Percentiles rank a stretch among this genome's conserved stretches.
Conservation (phyloP, 164 flowering plant species). For the Taxillus chinensis region DNA sequence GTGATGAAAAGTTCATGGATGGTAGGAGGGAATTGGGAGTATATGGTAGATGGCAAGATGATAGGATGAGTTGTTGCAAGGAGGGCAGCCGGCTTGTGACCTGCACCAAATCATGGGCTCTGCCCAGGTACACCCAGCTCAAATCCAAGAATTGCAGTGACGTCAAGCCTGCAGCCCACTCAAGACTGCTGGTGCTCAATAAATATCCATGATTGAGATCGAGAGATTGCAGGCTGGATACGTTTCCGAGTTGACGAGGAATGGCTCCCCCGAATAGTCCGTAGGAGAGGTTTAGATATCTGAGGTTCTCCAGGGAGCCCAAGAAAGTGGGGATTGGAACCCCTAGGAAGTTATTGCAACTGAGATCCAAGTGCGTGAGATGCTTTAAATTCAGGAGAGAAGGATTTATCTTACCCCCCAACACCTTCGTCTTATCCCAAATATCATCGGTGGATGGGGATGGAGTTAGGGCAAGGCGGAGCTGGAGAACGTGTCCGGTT, state of each 20-base stretch:
- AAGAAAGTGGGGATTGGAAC: neutral
- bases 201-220: neutral
- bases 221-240: neutral
- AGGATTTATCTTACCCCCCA: neutral
- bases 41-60: neutral
- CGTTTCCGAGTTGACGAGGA: neutral
- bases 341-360: neutral
- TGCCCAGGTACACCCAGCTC: constrained; percentile 7
- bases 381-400: neutral
- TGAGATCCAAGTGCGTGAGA: neutral
- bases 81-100: constrained; percentile 14
- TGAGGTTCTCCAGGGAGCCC: neutral
- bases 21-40: neutral
- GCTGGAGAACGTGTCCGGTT: no score
- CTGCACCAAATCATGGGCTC: constrained; percentile 14
- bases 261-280: neutral
- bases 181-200: neutral
- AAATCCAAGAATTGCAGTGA: constrained; percentile 16
- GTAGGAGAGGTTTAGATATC: neutral
- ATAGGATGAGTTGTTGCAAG: constrained; percentile 11
- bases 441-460: no score
- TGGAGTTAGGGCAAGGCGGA: no score
- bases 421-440: no score
- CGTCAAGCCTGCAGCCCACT: constrained; percentile 17
- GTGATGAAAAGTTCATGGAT: constrained; percentile 7